Percentiles rank a stretch among this genome's conserved stretches.
Evolutionary conservation across 129 eudicot species (phyloP).

Genomic region (Kitagawia praeruptora): DNA sequence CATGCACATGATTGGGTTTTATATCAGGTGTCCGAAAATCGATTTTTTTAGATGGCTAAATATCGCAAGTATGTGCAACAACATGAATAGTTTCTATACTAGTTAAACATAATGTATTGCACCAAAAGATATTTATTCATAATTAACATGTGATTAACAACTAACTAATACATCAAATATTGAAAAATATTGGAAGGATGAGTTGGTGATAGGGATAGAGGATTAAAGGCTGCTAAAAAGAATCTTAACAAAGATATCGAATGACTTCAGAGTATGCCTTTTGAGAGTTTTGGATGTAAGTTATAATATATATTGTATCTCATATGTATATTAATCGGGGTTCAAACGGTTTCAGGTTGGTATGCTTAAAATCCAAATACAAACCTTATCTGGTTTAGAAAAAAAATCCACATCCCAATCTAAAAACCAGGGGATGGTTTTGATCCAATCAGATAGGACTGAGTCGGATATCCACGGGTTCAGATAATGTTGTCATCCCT

Average conservation of each 20-base stretch:
- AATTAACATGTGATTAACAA: neutral
- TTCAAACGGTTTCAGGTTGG: neutral
- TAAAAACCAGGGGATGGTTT: neutral
- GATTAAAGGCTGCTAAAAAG: neutral
- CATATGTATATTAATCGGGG: neutral
- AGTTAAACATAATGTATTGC: neutral
- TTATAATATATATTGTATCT: too few species aligned
- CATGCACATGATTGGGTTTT: neutral
- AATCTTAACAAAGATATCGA: neutral
- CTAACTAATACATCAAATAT: too few species aligned
- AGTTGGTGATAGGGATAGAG: neutral
- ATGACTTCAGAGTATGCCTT: neutral
- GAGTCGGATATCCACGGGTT: neutral
- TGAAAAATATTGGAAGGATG: neutral
- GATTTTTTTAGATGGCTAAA: neutral
- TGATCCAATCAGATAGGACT: neutral
- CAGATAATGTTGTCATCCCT: neutral
- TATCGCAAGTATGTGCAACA: neutral
- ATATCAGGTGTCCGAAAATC: neutral
- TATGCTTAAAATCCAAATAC: neutral
- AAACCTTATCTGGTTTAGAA: neutral
- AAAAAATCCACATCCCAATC: neutral
- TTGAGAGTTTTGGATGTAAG: neutral
- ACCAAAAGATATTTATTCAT: neutral
- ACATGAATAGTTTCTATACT: neutral